Percentiles rank a stretch among this genome's conserved stretches.
These are phyloP conservation scores for Fusarium avenaceum DNA, from an alignment of 2,329 filamentous ascomycete genomes.

Conservation along the genomic window DNA sequence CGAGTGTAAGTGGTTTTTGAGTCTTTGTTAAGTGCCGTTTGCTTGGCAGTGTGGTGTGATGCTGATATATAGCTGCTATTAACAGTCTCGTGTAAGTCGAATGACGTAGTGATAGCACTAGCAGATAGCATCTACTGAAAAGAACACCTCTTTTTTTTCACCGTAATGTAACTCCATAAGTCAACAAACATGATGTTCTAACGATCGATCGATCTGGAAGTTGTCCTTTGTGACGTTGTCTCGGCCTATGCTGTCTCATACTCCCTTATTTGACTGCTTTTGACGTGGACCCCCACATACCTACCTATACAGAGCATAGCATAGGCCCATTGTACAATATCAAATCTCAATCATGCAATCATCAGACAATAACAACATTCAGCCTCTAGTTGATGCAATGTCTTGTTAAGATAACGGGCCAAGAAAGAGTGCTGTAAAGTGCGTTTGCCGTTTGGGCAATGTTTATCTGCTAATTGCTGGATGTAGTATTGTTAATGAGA, in stretches of 20 bases:
- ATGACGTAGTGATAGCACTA: not conserved
- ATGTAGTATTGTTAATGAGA: not conserved
- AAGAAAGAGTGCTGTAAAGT: slow-evolving; percentile 1
- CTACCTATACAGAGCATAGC: slow-evolving; percentile 1
- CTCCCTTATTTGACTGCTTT: slow-evolving; percentile 29
- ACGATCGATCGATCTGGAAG: slow-evolving; percentile 34
- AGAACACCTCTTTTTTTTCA: not conserved
- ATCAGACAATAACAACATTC: slow-evolving; percentile 28
- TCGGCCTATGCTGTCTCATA: slow-evolving; percentile 5
- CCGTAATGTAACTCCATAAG: not conserved
- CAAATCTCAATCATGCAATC: not conserved
- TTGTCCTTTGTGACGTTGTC: not conserved
- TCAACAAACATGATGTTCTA: slow-evolving; percentile 3
- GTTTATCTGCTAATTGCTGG: not conserved
- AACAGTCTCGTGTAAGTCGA: not conserved
- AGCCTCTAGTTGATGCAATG: slow-evolving; percentile 23
- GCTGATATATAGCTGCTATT: not conserved
- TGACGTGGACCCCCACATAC: slow-evolving; percentile 5
- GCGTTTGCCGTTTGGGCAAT: not conserved
- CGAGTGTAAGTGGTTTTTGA: slow-evolving; percentile 23
- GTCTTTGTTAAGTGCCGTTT: slow-evolving; percentile 1
- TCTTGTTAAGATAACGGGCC: slow-evolving; percentile 10
- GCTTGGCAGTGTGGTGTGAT: not conserved
- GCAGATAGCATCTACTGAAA: not conserved
- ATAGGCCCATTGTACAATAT: slow-evolving; percentile 4